Evolutionary conservation across 2,329 filamentous ascomycete species (phyloP), one percentile per base, ranked within the genome.

Genomic region (Camillea tinctor): DNA sequence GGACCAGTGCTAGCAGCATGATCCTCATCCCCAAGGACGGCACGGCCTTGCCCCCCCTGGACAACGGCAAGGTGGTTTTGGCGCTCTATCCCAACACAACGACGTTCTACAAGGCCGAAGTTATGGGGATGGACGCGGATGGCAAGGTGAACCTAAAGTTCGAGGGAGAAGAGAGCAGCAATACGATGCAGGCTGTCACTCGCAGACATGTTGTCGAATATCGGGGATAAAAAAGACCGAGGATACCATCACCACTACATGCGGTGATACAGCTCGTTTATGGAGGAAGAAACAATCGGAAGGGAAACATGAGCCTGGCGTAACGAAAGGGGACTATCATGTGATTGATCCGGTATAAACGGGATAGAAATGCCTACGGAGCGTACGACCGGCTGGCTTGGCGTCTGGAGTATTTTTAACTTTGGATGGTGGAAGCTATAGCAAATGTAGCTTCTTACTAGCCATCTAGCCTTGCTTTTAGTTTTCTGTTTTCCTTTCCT

Each of bases 41-140:
- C 72, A 65, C 78, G 75, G 63, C 85, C 75, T 78, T 89, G 17
- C 76, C 82, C 3, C 81, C 89, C 49, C 83, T 89, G 60, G 85
- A 89, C 40, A 76, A 84, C 48, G 89, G 90, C 51, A 91, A 89
- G 71, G 84, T 87, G 52, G 91, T 94, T 8, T 79, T 94, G 59
- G 91, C 91, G 0, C 79, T 92, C 60, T 95, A 95, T 70, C 91
- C 91, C 0, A 88, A 92, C 68, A 94, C 91, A 1, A 93, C 91
- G 1, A 93, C 90, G 0, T 94, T 95, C 69, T 95, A 95, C 73
- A 88, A 90, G 72, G 91, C 91, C 1, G 90, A 93, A 67, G 91
- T 94, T 8, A 89, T 91, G 76, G 88, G 88, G 40, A 88, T 85
- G 80, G 79, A 88, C 58, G 78, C 78, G 48, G 73, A 80, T 62